phyloP scores from a whole-genome alignment of 805 yeast genomes.

The Saturnispora hagleri region DNA sequence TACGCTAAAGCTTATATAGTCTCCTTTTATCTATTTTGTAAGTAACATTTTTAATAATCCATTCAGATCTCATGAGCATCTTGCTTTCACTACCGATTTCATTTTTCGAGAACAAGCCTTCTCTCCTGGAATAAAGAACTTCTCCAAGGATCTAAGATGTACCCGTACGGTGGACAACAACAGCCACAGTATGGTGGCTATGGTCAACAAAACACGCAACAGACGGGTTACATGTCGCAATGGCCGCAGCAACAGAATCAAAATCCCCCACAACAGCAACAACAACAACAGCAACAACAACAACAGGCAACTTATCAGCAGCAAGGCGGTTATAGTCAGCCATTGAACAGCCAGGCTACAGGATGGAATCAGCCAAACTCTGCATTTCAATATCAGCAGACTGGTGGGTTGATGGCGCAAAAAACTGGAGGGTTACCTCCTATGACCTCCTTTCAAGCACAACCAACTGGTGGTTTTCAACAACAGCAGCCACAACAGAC shows the following conservation, averaged over 20 bases:
- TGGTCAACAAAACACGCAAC: slow-evolving; percentile 17
- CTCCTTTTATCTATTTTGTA: neutral
- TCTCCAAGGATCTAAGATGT: slow-evolving; percentile 12
- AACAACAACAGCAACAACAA: slow-evolving; percentile 8
- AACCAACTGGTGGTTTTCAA: neutral
- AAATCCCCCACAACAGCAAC: slow-evolving; percentile 6
- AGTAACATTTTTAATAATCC: neutral
- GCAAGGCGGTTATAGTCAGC: slow-evolving; percentile 2
- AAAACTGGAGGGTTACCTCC: slow-evolving; percentile 11
- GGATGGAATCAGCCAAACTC: slow-evolving; percentile 28
- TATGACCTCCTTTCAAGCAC: slow-evolving; percentile 7
- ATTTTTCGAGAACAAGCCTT: neutral
- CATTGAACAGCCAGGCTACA: slow-evolving; percentile 29
- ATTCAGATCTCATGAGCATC: neutral
- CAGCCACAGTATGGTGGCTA: slow-evolving; percentile 17
- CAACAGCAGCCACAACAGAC: slow-evolving; percentile 12
- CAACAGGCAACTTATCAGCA: slow-evolving; percentile 2
- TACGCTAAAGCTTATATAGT: neutral
- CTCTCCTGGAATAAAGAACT: neutral
- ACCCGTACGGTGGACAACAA: slow-evolving; percentile 21
- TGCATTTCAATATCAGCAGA: slow-evolving; percentile 20
- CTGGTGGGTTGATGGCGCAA: slow-evolving; percentile 10
- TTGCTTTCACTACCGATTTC: neutral
- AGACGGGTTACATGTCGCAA: slow-evolving; percentile 19
- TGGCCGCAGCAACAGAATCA: slow-evolving; percentile 17